Conservation (phyloP, 2,329 filamentous ascomycete species). For the Ascochyta lentis region DNA sequence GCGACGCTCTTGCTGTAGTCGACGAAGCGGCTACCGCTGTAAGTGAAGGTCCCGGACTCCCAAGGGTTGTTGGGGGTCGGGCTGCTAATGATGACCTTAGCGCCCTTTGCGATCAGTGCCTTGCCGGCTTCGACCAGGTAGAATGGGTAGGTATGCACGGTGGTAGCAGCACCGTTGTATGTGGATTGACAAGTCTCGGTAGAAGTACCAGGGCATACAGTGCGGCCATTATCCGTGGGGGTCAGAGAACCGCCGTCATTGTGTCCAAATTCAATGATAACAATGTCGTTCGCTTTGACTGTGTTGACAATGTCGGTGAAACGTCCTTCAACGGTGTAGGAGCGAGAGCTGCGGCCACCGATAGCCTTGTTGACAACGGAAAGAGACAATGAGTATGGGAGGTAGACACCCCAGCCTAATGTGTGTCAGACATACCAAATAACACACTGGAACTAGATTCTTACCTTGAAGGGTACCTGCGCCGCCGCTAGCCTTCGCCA, state of each 20-base stretch:
- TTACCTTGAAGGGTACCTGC: constrained; percentile 48
- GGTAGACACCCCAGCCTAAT: constrained; percentile 68
- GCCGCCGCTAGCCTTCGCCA: constrained; percentile 59
- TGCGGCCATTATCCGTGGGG: constrained; percentile 65
- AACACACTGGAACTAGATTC: background rate
- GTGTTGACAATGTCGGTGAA: constrained; percentile 64
- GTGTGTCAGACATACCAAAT: background rate
- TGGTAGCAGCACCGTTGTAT: constrained; percentile 61
- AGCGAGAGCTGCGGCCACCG: constrained; percentile 70
- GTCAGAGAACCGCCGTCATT: constrained; percentile 70
- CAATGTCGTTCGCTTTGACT: constrained; percentile 66
- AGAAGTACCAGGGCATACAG: constrained; percentile 64
- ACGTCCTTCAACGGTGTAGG: constrained; percentile 69
- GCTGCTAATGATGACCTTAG: constrained; percentile 65
- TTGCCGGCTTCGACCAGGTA: constrained; percentile 66
- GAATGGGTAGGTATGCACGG: constrained; percentile 66
- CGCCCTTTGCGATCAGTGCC: constrained; percentile 61
- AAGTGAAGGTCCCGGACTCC: constrained; percentile 62
- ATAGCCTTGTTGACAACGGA: constrained; percentile 69
- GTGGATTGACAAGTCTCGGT: constrained; percentile 60
- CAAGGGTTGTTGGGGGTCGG: constrained; percentile 70
- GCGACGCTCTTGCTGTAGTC: constrained; percentile 59
- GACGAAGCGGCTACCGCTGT: constrained; percentile 61
- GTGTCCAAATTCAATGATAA: constrained; percentile 75
- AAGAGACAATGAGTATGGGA: constrained; percentile 60